Percentiles rank a stretch among this genome's conserved stretches.
Conservation (phyloP, 2,329 filamentous ascomycete genomes). For the Pyricularia grisea region DNA sequence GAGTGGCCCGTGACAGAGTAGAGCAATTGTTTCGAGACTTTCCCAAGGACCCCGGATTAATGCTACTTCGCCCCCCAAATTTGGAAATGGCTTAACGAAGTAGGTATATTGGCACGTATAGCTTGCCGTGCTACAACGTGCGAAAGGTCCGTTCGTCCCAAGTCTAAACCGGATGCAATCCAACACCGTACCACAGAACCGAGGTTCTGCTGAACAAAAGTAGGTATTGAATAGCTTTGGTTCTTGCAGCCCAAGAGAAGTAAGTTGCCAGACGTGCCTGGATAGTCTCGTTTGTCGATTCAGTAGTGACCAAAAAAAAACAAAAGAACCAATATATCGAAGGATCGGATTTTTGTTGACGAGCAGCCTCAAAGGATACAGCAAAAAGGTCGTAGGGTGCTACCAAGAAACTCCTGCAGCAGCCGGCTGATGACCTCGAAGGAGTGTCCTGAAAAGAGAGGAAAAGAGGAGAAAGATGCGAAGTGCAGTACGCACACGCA, state of each 20-base stretch:
- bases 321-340: background rate
- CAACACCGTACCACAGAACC: background rate
- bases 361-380: slow-evolving; percentile 19
- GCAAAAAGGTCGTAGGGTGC: slow-evolving; percentile 19
- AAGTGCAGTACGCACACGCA: slow-evolving; percentile 1
- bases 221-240: background rate
- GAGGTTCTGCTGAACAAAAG: background rate
- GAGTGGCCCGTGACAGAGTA: slow-evolving; percentile 21
- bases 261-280: background rate
- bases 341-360: background rate
- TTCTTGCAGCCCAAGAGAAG: background rate
- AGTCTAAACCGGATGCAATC: background rate
- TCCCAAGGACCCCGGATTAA: slow-evolving; percentile 17
- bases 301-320: background rate
- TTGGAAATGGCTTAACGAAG: background rate
- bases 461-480: slow-evolving; percentile 2
- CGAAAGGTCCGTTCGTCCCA: background rate
- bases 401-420: slow-evolving; percentile 50
- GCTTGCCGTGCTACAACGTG: background rate
- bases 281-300: background rate
- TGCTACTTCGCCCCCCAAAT: slow-evolving; percentile 10
- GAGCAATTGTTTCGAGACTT: slow-evolving; percentile 25
- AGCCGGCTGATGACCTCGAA: slow-evolving; percentile 81
- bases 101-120: background rate
- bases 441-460: slow-evolving; percentile 33